Base-by-base conservation (phyloP, 306 rosid genomes). In the Astragalus membranaceus region DNA sequence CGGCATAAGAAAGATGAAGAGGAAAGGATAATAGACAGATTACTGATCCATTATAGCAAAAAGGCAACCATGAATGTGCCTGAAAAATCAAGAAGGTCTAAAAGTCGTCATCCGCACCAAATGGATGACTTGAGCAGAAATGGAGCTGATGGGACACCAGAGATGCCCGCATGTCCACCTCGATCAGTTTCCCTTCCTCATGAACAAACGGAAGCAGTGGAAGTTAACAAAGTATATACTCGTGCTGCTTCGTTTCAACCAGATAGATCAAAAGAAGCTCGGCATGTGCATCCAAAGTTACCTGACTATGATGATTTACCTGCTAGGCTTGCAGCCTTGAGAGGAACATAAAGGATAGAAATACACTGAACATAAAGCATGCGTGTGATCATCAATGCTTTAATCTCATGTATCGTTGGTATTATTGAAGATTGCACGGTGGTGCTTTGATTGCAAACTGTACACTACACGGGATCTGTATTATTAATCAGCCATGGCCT, bases 241-340 rank as follows among this genome's bases (percentile, higher is more conserved):
- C 91, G 99, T 12, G 97, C 92, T n/a, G 85, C 92, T 71, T 82
- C 99, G 52, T 83, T 91, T 71, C 97, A 94, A 83, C 83, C 86
- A 8, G 88, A 87, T 74, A 50, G 86, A 58, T 83, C 88, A 59
- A 78, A 48, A 0, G 85, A 73, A 69, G 92, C 97, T 61, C 76
- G 78, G 58, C 97, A 91, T 8, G 99, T 94, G 70, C 99, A 94
- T 77, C 99, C 99, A n/a, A 94, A 94, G 50, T 75, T 94, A 67
- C 99, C 97, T 0, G 89, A 91, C 78, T 94, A 80, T 69, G 99
- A 91, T 61, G 96, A 88, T 82, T 77, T 94, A 80, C 89, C 95
- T 62, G 91, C 91, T 44, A 83, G 82, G 67, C 82, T 94, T 85
- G 97, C 96, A 2, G 92, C 97, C 44, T 65, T 94, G 78, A 90